These are phyloP conservation scores for Lentinula detonsa DNA, from an alignment of 768 basidiomycete species.

Conservation along the genomic window DNA sequence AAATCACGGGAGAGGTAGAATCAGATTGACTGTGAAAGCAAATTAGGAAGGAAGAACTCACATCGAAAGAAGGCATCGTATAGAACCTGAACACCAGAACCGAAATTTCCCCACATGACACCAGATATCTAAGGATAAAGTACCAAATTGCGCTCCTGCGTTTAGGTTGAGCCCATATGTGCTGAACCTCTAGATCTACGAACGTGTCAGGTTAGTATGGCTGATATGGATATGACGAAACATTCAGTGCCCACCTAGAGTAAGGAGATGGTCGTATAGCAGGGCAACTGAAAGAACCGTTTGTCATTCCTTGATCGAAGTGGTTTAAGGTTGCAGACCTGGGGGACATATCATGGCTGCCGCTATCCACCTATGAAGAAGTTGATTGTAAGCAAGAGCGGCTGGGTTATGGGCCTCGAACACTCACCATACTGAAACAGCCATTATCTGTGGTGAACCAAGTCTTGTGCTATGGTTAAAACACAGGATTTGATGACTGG, in stretches of 20 bases:
- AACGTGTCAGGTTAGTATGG: no score
- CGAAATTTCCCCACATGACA: neutral
- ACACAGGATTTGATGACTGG: no score
- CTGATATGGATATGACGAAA: neutral
- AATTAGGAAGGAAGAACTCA: no score
- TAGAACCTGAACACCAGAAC: neutral
- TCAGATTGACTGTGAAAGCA: no score
- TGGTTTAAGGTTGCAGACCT: neutral
- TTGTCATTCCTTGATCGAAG: neutral
- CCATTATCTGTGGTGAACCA: neutral
- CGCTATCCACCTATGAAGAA: neutral
- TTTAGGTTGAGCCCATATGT: neutral
- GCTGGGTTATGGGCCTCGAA: neutral
- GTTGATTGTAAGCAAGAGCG: no score
- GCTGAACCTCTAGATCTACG: neutral
- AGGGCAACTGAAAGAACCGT: neutral
- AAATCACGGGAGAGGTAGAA: no score
- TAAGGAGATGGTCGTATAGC: constrained; percentile 2
- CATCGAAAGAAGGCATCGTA: neutral
- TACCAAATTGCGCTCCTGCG: neutral
- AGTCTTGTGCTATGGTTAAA: no score
- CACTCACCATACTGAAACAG: neutral
- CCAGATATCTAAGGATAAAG: neutral
- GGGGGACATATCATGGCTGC: neutral
- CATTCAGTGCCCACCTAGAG: neutral